Conservation (phyloP, 2,329 filamentous ascomycete species). For the Pseudogymnoascus sp. region DNA sequence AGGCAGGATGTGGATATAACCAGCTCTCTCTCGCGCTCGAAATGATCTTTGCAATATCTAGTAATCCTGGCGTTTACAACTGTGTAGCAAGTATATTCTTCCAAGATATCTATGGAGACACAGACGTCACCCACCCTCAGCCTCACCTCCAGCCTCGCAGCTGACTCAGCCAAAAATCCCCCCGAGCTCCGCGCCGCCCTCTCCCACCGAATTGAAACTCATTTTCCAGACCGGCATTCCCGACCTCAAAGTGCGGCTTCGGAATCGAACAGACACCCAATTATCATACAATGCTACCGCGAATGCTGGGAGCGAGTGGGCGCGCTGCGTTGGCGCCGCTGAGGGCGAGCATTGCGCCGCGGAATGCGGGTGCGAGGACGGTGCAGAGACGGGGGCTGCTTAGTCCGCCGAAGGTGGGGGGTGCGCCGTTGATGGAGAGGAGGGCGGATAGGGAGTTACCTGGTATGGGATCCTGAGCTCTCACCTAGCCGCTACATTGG, state of each 20-base stretch:
- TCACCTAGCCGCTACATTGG: too few relatives aligned
- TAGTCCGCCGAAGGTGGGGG: slow-evolving; percentile 49
- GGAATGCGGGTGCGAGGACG: slow-evolving; percentile 11
- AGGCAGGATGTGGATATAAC: slow-evolving; percentile 1
- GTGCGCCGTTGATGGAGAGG: slow-evolving; percentile 57
- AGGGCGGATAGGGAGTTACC: slow-evolving; percentile 59
- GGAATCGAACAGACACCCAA: neutral
- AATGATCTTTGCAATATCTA: neutral
- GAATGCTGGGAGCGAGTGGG: slow-evolving; percentile 22
- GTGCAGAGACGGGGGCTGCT: slow-evolving; percentile 39
- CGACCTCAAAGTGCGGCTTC: neutral
- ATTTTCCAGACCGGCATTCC: neutral
- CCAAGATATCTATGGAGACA: neutral
- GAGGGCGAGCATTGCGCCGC: neutral
- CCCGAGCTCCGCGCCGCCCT: neutral
- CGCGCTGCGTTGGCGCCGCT: slow-evolving; percentile 12
- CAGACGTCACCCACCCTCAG: neutral
- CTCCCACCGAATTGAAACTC: neutral
- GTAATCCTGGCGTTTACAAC: neutral
- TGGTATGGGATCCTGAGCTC: slow-evolving; percentile 33
- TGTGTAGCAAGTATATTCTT: neutral
- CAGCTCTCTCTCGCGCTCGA: neutral
- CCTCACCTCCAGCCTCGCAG: neutral
- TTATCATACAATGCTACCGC: slow-evolving; percentile 21
- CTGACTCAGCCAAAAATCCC: slow-evolving; percentile 11